Percentiles rank a stretch among this genome's conserved stretches.
Evolutionary conservation across 306 rosid genomes (phyloP).

Genomic region (Myrica gale): DNA sequence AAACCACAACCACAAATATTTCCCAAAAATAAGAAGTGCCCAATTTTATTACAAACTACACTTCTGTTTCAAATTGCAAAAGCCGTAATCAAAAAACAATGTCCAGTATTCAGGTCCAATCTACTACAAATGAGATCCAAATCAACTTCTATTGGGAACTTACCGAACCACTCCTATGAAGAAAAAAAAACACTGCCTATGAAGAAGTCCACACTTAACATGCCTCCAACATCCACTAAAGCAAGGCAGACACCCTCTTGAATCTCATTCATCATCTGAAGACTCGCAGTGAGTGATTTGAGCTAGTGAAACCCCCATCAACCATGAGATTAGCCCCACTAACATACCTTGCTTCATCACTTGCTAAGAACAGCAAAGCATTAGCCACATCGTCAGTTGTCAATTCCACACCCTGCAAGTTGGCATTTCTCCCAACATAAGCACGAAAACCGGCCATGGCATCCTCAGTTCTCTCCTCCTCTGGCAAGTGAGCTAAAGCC

Average conservation of each 20-base stretch:
- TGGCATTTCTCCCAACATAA: slow-evolving; percentile 44
- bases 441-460: slow-evolving; percentile 38
- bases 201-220: not conserved
- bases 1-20: not conserved
- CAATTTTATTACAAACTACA: not conserved
- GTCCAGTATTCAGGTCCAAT: not conserved
- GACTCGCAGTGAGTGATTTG: slow-evolving; percentile 51
- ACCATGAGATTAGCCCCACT: slow-evolving; percentile 73
- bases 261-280: slow-evolving; percentile 47
- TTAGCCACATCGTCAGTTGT: slow-evolving; percentile 67
- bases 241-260: not conserved
- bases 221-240: not conserved
- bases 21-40: not conserved
- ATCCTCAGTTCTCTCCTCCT: slow-evolving; percentile 67
- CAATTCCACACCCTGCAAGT: slow-evolving; percentile 70
- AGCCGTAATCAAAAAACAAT: not conserved
- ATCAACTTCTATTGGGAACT: not conserved
- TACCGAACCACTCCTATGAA: not conserved
- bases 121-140: not conserved
- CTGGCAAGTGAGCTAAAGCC: slow-evolving; percentile 67
- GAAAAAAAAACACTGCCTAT: not conserved
- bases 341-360: slow-evolving; percentile 67
- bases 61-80: not conserved
- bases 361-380: slow-evolving; percentile 76
- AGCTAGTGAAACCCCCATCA: slow-evolving; percentile 67